Percentiles rank a stretch among this genome's conserved stretches.
phyloP scores from a whole-genome alignment of 2,329 filamentous ascomycete genomes.

The Nectriaceae sp. region DNA sequence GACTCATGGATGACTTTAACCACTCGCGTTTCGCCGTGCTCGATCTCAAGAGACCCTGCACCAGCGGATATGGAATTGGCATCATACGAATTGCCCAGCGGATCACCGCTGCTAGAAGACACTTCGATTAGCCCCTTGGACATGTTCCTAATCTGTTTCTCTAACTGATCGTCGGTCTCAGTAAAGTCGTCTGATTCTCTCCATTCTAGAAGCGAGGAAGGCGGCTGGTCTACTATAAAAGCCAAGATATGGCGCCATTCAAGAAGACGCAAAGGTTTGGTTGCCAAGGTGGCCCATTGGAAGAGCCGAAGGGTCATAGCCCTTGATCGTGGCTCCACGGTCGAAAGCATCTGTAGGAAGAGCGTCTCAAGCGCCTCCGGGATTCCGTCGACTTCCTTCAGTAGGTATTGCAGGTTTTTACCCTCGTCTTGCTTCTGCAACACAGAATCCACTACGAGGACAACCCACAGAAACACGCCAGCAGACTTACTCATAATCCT shows the following conservation, averaged over 20 bases:
- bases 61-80: conserved; percentile 4
- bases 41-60: conserved; percentile 12
- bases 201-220: conserved; percentile 5
- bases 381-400: background rate
- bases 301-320: background rate
- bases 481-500: background rate
- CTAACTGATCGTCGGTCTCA: conserved; percentile 10
- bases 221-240: conserved; percentile 1
- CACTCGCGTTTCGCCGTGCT: conserved; percentile 8
- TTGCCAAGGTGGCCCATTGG: conserved; percentile 10
- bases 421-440: conserved; percentile 10
- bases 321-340: background rate
- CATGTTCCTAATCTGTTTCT: conserved; percentile 8
- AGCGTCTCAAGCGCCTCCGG: conserved; percentile 7
- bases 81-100: background rate
- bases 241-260: conserved; percentile 20
- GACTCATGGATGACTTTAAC: conserved; percentile 17
- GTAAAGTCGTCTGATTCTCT: conserved; percentile 3
- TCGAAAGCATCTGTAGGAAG: background rate
- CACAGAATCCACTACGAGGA: conserved; percentile 6
- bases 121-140: conserved; percentile 13
- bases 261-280: conserved; percentile 7
- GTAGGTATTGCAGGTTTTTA: background rate
- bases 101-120: conserved; percentile 1
- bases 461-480: conserved; percentile 17